Base-by-base conservation (phyloP, 805 yeast genomes). In the Novakomyces olei region DNA sequence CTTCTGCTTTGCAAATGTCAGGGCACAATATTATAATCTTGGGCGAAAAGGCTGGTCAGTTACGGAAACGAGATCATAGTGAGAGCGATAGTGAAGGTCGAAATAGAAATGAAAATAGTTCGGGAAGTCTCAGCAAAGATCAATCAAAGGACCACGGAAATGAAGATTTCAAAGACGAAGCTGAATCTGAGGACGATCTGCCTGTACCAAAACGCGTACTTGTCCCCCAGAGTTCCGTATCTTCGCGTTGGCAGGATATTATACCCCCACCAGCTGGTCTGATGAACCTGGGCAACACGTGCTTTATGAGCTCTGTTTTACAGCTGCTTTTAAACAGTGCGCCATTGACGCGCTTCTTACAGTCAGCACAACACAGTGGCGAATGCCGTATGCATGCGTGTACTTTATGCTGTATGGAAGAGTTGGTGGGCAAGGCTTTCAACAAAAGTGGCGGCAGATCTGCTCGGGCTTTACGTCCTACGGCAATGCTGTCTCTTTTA, bases 271-370 rank as follows among this genome's bases (percentile, higher is more conserved):
- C 42, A 2, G 44, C 46, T 7, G 98, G 98, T 0, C 57, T 85
- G 32, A 53, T 76, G 32, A 85, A 85, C 51, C 83, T 75, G 42
- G 95, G 95, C 26, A 96, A 88, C 29, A 85, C 96, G 3, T 85
- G 98, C 51, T 85, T 85, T 55, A 83, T 85, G 67, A 85, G 88
- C 51, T 74, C 93, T 5, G 95, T 95, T 1, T 72, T 88, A 17
- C 96, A 85, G 56, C 72, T 91, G 1, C 55, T 88, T 60, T 54
- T 83, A 23, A 98, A 85, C 46, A 69, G 81, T 14, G 95, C 98
- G 5, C 91, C 95, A 4, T 53, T 85, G 35, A 77, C 76, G 44
- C 85, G 79, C 48, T 88, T 83, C 48, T 55, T 88, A 34, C 57
- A 61, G 27, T 83, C 76, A 36, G 66, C 80, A 5, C 52, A 65